These are phyloP conservation scores for Tricholoma matsutake DNA, from an alignment of 768 basidiomycete species.

Conservation along the genomic window DNA sequence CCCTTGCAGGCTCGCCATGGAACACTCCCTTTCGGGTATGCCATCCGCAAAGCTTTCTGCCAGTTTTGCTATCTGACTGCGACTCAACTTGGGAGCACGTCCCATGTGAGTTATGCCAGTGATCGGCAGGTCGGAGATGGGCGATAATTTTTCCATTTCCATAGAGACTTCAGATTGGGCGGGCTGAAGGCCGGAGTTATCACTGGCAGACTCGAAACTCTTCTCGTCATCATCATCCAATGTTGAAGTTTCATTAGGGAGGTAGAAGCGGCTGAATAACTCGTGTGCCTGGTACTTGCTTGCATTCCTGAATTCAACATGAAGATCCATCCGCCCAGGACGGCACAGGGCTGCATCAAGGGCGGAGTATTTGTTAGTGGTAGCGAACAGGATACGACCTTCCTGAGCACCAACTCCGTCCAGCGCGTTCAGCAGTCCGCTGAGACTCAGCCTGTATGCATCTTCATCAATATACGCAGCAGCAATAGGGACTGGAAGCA, in stretches of 20 bases:
- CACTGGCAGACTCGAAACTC: slow-evolving; percentile 10
- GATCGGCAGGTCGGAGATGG: slow-evolving; percentile 1
- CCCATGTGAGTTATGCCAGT: slow-evolving; percentile 24
- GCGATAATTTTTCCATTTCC: slow-evolving; percentile 1
- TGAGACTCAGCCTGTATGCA: slow-evolving; percentile 47
- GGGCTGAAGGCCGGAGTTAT: not conserved
- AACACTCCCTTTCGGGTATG: slow-evolving; percentile 37
- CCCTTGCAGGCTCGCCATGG: slow-evolving; percentile 38
- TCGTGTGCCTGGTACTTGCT: slow-evolving; percentile 54
- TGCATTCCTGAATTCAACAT: slow-evolving; percentile 62
- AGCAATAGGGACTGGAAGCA: not conserved
- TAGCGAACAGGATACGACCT: slow-evolving; percentile 69
- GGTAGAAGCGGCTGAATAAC: slow-evolving; percentile 60
- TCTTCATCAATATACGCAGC: not conserved
- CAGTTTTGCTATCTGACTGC: slow-evolving; percentile 32
- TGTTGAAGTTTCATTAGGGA: slow-evolving; percentile 27
- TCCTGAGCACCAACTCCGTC: slow-evolving; percentile 70
- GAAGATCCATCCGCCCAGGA: slow-evolving; percentile 67
- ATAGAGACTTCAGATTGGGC: not conserved
- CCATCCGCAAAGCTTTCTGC: slow-evolving; percentile 46
- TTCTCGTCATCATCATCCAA: slow-evolving; percentile 17
- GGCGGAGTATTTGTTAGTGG: slow-evolving; percentile 57
- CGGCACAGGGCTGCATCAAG: slow-evolving; percentile 65
- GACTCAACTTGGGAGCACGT: slow-evolving; percentile 34
- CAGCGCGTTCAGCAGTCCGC: slow-evolving; percentile 64